Evolutionary conservation across 2,329 filamentous ascomycete species (phyloP).

Genomic region (Xylaria sp.): DNA sequence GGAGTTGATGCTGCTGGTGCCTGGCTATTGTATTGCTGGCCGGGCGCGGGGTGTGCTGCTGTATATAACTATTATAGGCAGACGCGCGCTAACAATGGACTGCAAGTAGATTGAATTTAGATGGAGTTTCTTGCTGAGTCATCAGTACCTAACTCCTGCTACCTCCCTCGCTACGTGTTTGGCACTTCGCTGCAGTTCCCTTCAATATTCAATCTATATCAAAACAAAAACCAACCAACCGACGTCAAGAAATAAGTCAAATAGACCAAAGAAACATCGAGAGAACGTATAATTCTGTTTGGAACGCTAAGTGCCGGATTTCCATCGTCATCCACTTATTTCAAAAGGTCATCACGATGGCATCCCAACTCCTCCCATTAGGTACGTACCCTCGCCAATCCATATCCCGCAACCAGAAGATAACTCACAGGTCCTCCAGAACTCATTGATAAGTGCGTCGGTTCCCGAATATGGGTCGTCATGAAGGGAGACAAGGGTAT

Average conservation of each 20-base stretch:
- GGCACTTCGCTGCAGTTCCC: conserved; percentile 22
- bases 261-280: background rate
- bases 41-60: background rate
- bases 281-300: background rate
- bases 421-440: conserved; percentile 65
- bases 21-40: background rate
- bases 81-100: background rate
- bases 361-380: conserved; percentile 77
- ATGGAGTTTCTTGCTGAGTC: background rate
- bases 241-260: background rate
- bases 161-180: too few species aligned
- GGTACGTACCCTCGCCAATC: conserved; percentile 57
- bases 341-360: conserved; percentile 59
- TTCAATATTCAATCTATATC: conserved; percentile 11
- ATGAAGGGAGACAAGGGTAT: conserved; percentile 99
- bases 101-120: background rate
- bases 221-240: background rate
- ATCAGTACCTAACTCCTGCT: background rate
- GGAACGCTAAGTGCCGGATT: background rate
- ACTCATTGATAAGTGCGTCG: conserved; percentile 98
- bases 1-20: conserved; percentile 27
- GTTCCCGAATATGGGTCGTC: conserved; percentile 96
- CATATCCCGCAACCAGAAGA: background rate
- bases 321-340: background rate
- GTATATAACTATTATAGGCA: background rate